Evolutionary conservation across 352 stramenopile genomes (phyloP), one percentile per base, ranked within the genome.

Genomic region (Globisporangium cederbergense): DNA sequence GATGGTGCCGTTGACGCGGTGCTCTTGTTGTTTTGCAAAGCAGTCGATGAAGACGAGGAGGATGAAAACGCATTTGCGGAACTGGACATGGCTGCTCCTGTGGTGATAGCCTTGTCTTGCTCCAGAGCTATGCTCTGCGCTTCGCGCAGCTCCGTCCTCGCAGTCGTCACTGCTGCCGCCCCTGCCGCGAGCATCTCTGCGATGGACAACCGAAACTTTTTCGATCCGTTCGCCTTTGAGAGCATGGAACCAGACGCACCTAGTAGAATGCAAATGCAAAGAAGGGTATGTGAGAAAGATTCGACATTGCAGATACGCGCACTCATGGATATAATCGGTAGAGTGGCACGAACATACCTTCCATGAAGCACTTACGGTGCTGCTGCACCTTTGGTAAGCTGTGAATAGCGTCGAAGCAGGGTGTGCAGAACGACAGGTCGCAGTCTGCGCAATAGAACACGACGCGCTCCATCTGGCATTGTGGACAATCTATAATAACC

Each of bases 361-460:
- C 68, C 59, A 79, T 59, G 7, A 60, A 55, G 47, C 86, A 25
- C 32, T 67, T 76, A 45, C 68, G 70, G 55, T 93, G 84, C 1
- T 30, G 20, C 16, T 65, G 74, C 10, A 59, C 64, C 28, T 58
- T 68, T 16, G 36, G 20, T 3, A 90, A 66, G 36, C 66, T 77
- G 60, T 93, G 84, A 54, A 88, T 80, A 4, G 51, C 62, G 1
- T 68, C 40, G 42, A 80, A 86, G 36, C 84, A 93, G n/a, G 61
- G 51, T 0, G 28, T 45, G 55, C 84, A 93, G 59, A 93, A 90
- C n/a, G 71, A 75, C 56, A 90, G 54, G 25, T 91, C 75, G 47
- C 84, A 93, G 28, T 85, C 67, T 5, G 70, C 47, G 65, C 84
- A 93, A 73, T 74, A 90, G 59, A 75, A 79, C 0, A 58, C 53